Evolutionary conservation across 2,329 filamentous ascomycete species (phyloP), one percentile per base, ranked within the genome.

Genomic region (Talaromyces sp.): DNA sequence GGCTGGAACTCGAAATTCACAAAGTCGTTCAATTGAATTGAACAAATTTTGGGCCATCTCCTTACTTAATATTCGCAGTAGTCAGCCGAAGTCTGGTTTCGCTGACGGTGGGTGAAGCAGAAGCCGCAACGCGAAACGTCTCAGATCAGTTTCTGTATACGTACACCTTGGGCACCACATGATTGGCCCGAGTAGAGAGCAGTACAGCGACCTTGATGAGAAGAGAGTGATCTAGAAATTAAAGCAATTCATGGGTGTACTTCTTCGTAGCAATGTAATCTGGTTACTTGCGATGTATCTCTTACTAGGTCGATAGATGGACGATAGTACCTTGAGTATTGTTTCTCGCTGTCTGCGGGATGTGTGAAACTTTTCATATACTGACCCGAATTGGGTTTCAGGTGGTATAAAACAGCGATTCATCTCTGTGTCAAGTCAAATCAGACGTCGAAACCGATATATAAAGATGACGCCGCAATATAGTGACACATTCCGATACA

Each of bases 21-120:
- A 37, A 54, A 54, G 31, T 54, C 31, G 31, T 19, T 15, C 50
- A 10, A 37, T 19, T 39, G 7, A 39, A 56, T 15, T 22, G 50
- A 37, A 54, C 3, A 35, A 19, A 22, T 37, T 37, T 7, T 37
- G 52, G 52, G 52, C 13, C 11, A 15, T 15, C 10, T 15, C 31
- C 33, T 37, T 56, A 13, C 39, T 56, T 56, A 56, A 39, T 56
- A 56, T 37, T 39, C 31, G 33, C 33, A 13, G 8, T 45, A 11
- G 37, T 47, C 39, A 8, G 25, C 37, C 39, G 31, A 17, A 43
- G 39, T 39, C 35, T 41, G 19, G 35, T 39, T 35, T 35, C 62
- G 54, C 22, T 49, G 56, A 52, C 45, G 35, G 33, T 58, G 33
- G 59, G 58, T 65, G 59, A 61, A 57, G 63, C 57, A 65, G 58